Conservation (phyloP, 2,329 filamentous ascomycete genomes). For the Proliferodiscus dingleyae region DNA sequence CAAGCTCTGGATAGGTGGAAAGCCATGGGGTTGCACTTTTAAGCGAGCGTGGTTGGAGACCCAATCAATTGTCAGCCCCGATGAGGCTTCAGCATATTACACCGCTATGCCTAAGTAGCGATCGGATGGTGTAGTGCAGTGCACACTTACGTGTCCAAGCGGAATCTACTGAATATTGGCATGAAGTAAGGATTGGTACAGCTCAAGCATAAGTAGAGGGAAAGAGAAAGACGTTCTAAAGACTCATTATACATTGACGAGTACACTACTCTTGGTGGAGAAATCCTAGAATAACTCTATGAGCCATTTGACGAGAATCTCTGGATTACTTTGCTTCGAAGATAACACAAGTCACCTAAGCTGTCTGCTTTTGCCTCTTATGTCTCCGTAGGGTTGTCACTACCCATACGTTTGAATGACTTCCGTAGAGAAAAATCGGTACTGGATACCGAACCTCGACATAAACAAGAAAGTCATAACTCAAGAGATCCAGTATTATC, state of each 20-base stretch:
- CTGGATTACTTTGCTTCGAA: background rate
- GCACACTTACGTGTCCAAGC: background rate
- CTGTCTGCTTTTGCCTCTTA: background rate
- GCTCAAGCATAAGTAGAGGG: background rate
- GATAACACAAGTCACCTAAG: background rate
- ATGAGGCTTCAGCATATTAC: background rate
- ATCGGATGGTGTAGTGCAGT: slow-evolving; percentile 1
- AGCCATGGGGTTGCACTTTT: background rate
- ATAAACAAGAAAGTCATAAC: slow-evolving; percentile 58
- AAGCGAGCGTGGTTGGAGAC: too few species aligned
- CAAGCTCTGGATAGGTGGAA: background rate
- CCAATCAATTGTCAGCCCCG: slow-evolving; percentile 1
- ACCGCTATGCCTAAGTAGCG: background rate
- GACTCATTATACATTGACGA: too few species aligned
- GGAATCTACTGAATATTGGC: background rate
- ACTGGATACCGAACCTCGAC: slow-evolving; percentile 56
- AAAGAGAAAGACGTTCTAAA: background rate
- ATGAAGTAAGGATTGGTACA: background rate
- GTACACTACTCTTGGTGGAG: too few species aligned
- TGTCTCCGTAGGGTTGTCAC: slow-evolving; percentile 12
- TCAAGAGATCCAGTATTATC: slow-evolving; percentile 52
- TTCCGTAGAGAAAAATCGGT: slow-evolving; percentile 45
- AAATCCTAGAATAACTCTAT: too few species aligned
- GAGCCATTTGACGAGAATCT: background rate
- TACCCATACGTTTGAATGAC: slow-evolving; percentile 24